Conservation (phyloP, 208 protist genomes). For the Trichomonas vaginalis region DNA sequence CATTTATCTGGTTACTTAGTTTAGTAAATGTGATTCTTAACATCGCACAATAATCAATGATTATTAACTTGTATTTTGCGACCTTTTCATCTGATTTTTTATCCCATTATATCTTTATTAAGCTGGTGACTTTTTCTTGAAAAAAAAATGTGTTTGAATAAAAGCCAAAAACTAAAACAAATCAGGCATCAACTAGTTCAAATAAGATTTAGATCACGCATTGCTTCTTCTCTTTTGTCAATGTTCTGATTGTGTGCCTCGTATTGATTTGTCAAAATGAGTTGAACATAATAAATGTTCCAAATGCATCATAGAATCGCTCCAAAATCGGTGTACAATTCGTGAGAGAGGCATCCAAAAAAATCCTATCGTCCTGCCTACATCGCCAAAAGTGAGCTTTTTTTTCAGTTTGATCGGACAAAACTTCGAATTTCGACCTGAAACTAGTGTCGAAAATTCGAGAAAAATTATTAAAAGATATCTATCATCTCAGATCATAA, state of each 20-base stretch:
- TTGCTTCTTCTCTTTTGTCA: neutral
- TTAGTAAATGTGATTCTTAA: neutral
- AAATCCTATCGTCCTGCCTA: no score
- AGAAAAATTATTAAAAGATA: no score
- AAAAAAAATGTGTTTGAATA: neutral
- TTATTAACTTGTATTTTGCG: neutral
- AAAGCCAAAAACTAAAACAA: neutral
- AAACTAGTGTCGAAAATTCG: no score
- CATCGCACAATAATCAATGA: neutral
- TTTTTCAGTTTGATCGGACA: no score
- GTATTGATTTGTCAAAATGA: neutral
- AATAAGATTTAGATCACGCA: neutral
- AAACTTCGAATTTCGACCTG: no score
- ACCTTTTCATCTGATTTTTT: neutral
- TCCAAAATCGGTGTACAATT: neutral
- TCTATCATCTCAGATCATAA: no score
- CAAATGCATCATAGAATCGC: neutral
- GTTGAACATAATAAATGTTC: neutral
- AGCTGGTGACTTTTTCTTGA: neutral
- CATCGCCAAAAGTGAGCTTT: no score
- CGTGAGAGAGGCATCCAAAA: no score
- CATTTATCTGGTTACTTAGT: neutral
- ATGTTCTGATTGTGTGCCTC: neutral
- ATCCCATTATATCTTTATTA: neutral
- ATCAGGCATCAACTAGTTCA: neutral